Base-by-base conservation (phyloP, 345 rosid genomes). In the Pistacia atlantica region DNA sequence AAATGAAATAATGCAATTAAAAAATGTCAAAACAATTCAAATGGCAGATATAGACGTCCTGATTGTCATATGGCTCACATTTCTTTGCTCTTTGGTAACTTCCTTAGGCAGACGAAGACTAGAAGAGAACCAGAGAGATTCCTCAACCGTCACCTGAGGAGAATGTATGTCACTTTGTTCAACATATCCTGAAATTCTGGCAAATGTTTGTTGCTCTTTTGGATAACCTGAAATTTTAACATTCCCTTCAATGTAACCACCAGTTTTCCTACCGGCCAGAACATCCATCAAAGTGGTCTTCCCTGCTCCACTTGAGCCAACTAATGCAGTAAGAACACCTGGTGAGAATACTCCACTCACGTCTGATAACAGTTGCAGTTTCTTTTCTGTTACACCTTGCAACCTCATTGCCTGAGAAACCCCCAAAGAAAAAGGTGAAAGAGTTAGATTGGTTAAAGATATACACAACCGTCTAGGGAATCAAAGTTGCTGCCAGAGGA, bases 241-340 rank as follows among this genome's bases (percentile, higher is more conserved):
- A 25, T 90, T 92, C 68, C 98, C 98, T 82, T 93, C 97, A 42
- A 84, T 88, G 78, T 90, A 92, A 75, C 98, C 98, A 69, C 98
- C 95, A 22, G 97, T 95, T 86, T 95, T 95, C 76, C 97, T 85
- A 69, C 98, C 98, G 3, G 97, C 97, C 55, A 95, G 97, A 42
- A 95, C 98, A 82, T 95, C 98, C 98, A 95, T 91, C 80, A 95
- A 82, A 65, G 98, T 95, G 56, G 98, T 95, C 84, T 95, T 95
- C 5, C 98, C 98, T 0, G 97, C 98, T 76, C 98, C 98, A 72
- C 98, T 95, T 37, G 98, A 86, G 78, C 98, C 98, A 76, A 95
- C 98, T 78, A 95, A 83, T 72, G 98, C 98, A 4, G 97, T 95
- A 25, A 95, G 97, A 57, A 91, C 92, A 66, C 98, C 97, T 2